Conservation (phyloP, 768 basidiomycete species). For the Boletus pseudopeckii region DNA sequence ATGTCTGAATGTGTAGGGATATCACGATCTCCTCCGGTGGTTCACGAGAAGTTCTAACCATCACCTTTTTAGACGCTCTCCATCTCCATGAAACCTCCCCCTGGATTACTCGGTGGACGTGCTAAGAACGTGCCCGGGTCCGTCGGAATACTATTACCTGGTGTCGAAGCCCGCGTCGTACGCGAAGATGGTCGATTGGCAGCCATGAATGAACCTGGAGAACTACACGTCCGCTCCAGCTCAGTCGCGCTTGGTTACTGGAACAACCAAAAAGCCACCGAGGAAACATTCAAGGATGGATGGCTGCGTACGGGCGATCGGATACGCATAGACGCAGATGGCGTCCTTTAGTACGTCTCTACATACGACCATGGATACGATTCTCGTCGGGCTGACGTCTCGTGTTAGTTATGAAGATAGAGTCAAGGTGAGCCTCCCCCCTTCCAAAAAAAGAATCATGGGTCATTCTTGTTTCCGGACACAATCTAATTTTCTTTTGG, state of each 20-base stretch:
- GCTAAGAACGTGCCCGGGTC: slow-evolving; percentile 40
- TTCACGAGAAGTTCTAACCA: background rate
- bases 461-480: background rate
- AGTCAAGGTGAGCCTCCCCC: slow-evolving; percentile 52
- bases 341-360: slow-evolving; percentile 59
- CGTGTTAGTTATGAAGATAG: slow-evolving; percentile 64
- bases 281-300: slow-evolving; percentile 61
- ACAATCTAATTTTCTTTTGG: background rate
- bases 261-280: slow-evolving; percentile 64
- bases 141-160: slow-evolving; percentile 59
- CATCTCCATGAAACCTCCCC: slow-evolving; percentile 41
- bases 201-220: slow-evolving; percentile 55
- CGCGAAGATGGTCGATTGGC: slow-evolving; percentile 58
- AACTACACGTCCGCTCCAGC: slow-evolving; percentile 55
- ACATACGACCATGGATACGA: background rate
- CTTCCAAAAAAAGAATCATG: background rate
- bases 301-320: slow-evolving; percentile 78
- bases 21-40: background rate
- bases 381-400: background rate
- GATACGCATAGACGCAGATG: slow-evolving; percentile 57
- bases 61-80: slow-evolving; percentile 48
- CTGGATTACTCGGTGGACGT: slow-evolving; percentile 45
- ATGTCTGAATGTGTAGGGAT: slow-evolving; percentile 62
- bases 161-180: slow-evolving; percentile 60
- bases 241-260: slow-evolving; percentile 69